Evolutionary conservation across 495 filamentous ascomycete genomes (phyloP).

Genomic region (Trichoderma reesei): DNA sequence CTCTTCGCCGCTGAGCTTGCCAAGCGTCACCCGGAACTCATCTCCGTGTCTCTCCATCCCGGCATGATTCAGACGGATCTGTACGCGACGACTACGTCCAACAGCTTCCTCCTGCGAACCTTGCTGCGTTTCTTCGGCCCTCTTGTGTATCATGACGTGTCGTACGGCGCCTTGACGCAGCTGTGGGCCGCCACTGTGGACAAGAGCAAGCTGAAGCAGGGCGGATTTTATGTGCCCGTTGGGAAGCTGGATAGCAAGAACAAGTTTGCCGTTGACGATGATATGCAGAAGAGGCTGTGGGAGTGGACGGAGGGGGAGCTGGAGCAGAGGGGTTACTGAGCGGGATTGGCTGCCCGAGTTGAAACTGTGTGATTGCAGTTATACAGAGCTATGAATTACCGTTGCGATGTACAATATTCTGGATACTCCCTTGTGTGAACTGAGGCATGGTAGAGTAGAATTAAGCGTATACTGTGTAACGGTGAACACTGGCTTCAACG

Average conservation of each 20-base stretch:
- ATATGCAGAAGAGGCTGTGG: conserved; percentile 42
- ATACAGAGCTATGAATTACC: no score
- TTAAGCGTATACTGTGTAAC: no score
- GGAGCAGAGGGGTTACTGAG: conserved; percentile 15
- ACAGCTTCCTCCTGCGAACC: not conserved
- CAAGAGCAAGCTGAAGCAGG: conserved; percentile 28
- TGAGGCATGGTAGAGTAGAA: no score
- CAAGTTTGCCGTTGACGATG: conserved; percentile 26
- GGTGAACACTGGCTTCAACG: no score
- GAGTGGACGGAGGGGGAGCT: conserved; percentile 50
- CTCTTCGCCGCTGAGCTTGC: conserved; percentile 33
- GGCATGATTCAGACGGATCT: conserved; percentile 51
- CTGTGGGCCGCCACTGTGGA: conserved; percentile 47
- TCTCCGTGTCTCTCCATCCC: conserved; percentile 53
- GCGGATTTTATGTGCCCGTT: conserved; percentile 46
- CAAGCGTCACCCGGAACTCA: conserved; percentile 43
- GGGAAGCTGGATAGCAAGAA: conserved; percentile 30
- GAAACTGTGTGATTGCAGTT: not conserved
- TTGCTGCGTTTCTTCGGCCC: not conserved
- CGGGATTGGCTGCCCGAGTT: not conserved
- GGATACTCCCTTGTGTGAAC: no score
- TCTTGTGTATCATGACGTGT: not conserved
- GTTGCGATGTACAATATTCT: no score
- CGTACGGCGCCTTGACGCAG: conserved; percentile 47
- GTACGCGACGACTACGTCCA: conserved; percentile 16